Evolutionary conservation across 2,329 filamentous ascomycete genomes (phyloP).

Genomic region (Claviceps spartinae): DNA sequence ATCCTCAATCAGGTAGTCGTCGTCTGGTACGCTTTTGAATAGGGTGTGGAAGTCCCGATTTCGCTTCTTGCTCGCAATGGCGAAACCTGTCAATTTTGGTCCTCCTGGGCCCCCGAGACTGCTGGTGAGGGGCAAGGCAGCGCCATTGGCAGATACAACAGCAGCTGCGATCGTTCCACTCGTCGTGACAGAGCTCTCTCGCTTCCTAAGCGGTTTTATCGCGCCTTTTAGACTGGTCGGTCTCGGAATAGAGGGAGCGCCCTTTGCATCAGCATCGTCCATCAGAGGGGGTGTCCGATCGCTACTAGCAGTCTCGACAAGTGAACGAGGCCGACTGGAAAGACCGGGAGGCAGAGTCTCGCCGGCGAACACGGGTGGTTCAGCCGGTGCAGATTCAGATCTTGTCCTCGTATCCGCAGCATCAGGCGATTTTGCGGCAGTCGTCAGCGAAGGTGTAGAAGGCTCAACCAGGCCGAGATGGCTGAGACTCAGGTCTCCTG

Average conservation of each 20-base stretch:
- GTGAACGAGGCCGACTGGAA: constrained; percentile 31
- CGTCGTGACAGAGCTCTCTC: constrained; percentile 67
- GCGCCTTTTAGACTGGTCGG: constrained; percentile 56
- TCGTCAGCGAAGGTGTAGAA: constrained; percentile 42
- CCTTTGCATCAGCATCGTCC: constrained; percentile 51
- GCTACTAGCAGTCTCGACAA: constrained; percentile 34
- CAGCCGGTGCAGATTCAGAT: constrained; percentile 46
- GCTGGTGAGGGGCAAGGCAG: constrained; percentile 50
- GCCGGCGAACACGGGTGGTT: constrained; percentile 17
- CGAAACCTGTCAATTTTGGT: constrained; percentile 82
- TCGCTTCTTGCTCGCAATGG: constrained; percentile 87
- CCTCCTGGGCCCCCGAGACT: constrained; percentile 30
- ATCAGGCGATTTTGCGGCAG: constrained; percentile 37
- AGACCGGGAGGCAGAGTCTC: constrained; percentile 22
- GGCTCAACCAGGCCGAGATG: constrained; percentile 66
- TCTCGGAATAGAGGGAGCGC: constrained; percentile 35
- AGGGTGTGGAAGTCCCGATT: constrained; percentile 89
- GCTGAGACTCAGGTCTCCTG: constrained; percentile 77
- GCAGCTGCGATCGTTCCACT: constrained; percentile 54
- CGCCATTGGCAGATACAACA: constrained; percentile 55
- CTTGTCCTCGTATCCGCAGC: constrained; percentile 31
- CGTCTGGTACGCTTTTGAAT: constrained; percentile 93
- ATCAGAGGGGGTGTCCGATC: constrained; percentile 51
- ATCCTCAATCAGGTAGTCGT: constrained; percentile 96
- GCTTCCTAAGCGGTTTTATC: constrained; percentile 51